A percentile compares a stretch with the other conserved stretches of the same genome.
These are phyloP conservation scores for Talaromyces amestolkiae DNA, from an alignment of 2,329 filamentous ascomycete species.

Conservation along the genomic window DNA sequence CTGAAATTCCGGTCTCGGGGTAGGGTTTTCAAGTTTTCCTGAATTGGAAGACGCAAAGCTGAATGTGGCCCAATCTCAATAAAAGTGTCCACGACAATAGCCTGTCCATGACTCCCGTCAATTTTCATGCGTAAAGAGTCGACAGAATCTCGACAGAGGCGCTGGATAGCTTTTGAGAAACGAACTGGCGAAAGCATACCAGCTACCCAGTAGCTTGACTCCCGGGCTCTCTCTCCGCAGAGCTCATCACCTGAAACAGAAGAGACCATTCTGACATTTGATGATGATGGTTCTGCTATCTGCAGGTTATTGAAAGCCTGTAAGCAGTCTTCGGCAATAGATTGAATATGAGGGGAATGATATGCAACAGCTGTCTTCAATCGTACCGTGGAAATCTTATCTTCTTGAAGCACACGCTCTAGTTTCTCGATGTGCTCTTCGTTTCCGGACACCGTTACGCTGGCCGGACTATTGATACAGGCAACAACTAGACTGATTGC, in stretches of 20 bases:
- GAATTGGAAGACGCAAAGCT: neutral
- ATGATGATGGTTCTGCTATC: neutral
- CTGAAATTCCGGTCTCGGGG: neutral
- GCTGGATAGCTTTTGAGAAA: conserved; percentile 16
- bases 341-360: conserved; percentile 24
- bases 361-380: conserved; percentile 24
- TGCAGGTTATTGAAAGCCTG: neutral
- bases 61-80: neutral
- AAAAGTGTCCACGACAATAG: neutral
- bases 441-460: neutral
- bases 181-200: conserved; percentile 23
- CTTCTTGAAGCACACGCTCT: neutral
- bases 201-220: conserved; percentile 23
- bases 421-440: neutral
- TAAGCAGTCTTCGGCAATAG: neutral
- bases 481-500: neutral
- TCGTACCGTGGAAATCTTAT: conserved; percentile 19
- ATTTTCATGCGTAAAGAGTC: neutral
- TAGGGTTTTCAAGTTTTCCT: neutral
- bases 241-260: conserved; percentile 21
- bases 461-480: neutral
- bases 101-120: neutral
- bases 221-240: neutral
- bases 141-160: neutral
- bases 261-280: conserved; percentile 21